A percentile compares a stretch with the other conserved stretches of the same genome.
Evolutionary conservation across 2,329 filamentous ascomycete species (phyloP).

Genomic region (Shiraia sp.): DNA sequence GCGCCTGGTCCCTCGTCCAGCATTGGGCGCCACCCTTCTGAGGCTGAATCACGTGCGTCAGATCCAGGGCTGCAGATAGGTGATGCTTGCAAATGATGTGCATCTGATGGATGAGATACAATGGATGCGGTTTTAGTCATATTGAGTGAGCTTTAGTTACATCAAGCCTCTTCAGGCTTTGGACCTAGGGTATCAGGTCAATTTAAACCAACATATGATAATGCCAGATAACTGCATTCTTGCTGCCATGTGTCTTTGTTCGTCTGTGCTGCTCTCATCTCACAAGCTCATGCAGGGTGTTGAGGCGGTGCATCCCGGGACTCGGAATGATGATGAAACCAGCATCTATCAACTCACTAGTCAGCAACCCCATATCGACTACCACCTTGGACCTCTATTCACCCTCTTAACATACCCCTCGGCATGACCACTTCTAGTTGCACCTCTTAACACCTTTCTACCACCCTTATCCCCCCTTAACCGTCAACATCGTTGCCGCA

Average conservation of each 20-base stretch:
- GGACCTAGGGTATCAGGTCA: too few relatives aligned
- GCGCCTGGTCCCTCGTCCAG: neutral
- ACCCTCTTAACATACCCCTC: slow-evolving; percentile 1
- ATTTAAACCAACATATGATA: too few relatives aligned
- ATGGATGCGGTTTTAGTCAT: neutral
- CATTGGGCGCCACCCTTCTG: slow-evolving; percentile 5
- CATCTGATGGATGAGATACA: neutral
- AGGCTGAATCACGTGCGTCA: slow-evolving; percentile 11
- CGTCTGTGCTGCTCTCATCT: too few relatives aligned
- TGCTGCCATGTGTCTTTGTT: too few relatives aligned
- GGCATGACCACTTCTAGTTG: slow-evolving; percentile 11
- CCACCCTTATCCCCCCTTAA: neutral
- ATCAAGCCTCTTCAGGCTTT: too few relatives aligned
- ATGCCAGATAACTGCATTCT: too few relatives aligned
- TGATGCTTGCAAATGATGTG: neutral
- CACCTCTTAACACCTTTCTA: slow-evolving; percentile 7
- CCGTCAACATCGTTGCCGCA: neutral
- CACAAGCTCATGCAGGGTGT: slow-evolving; percentile 6
- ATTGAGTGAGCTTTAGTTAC: neutral
- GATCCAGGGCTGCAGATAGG: slow-evolving; percentile 1
- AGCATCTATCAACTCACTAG: slow-evolving; percentile 16
- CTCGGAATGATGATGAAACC: slow-evolving; percentile 27
- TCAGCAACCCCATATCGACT: slow-evolving; percentile 14
- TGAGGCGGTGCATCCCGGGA: slow-evolving; percentile 16
- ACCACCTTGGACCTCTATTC: neutral